A percentile compares a stretch with the other conserved stretches of the same genome.
Conservation (phyloP, 2,329 filamentous ascomycete genomes). For the Fusarium incarnatum region DNA sequence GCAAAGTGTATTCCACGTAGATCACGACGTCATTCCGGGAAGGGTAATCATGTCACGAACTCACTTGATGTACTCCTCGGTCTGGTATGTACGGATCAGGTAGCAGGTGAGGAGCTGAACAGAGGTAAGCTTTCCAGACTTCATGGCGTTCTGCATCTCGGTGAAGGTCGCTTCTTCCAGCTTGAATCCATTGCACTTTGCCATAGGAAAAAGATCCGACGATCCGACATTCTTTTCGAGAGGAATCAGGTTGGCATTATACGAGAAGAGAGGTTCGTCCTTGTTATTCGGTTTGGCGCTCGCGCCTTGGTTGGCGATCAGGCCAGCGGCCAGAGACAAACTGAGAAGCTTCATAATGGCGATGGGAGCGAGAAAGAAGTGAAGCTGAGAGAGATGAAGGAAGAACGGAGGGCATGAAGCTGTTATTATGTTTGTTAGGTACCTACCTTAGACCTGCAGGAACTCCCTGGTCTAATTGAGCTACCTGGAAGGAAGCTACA, state of each 20-base stretch:
- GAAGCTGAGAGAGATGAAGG: not conserved
- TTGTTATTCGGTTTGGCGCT: constrained; percentile 19
- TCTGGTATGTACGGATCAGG: constrained; percentile 69
- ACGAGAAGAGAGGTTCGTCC: constrained; percentile 33
- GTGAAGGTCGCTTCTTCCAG: constrained; percentile 79
- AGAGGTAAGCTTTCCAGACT: constrained; percentile 65
- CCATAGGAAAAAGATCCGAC: constrained; percentile 69
- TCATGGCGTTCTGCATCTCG: constrained; percentile 70
- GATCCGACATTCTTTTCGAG: constrained; percentile 53
- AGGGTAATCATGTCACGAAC: constrained; percentile 11
- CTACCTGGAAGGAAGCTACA: not conserved
- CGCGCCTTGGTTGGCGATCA: constrained; percentile 32
- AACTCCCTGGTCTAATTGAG: not conserved
- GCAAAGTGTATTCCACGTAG: not conserved
- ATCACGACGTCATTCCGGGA: not conserved
- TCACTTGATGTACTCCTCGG: constrained; percentile 73
- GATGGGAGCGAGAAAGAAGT: not conserved
- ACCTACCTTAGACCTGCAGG: not conserved
- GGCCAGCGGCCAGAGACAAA: constrained; percentile 41
- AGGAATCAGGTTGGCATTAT: constrained; percentile 51
- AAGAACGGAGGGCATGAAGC: constrained; percentile 4
- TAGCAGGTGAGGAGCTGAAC: constrained; percentile 72
- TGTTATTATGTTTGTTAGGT: constrained; percentile 24
- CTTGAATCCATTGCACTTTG: constrained; percentile 66
- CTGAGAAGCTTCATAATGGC: constrained; percentile 39